phyloP scores from a whole-genome alignment of 2,329 filamentous ascomycete species.

The Tolypocladium cylindrosporum region DNA sequence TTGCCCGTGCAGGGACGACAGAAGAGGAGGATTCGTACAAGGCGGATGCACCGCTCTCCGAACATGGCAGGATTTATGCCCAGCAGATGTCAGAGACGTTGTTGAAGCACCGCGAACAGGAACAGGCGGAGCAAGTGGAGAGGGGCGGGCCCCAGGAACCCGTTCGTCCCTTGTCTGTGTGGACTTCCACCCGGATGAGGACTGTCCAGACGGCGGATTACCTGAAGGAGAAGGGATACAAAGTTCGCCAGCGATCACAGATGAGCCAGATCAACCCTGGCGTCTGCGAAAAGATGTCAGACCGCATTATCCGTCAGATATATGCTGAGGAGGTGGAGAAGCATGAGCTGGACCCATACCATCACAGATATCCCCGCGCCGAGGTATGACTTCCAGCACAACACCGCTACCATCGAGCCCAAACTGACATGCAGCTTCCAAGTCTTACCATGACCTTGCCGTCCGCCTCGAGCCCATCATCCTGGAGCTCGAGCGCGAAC shows the following conservation, averaged over 20 bases:
- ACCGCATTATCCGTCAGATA: constrained; percentile 65
- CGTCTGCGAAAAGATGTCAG: constrained; percentile 88
- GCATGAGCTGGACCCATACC: constrained; percentile 90
- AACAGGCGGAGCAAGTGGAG: constrained; percentile 59
- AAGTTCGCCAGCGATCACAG: constrained; percentile 83
- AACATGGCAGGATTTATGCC: constrained; percentile 71
- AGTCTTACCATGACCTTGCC: constrained; percentile 98
- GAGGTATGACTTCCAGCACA: constrained; percentile 46
- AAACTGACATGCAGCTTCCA: constrained; percentile 4
- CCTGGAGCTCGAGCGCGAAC: constrained; percentile 89
- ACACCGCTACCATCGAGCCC: background rate
- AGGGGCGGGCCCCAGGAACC: constrained; percentile 58
- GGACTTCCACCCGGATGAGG: constrained; percentile 86
- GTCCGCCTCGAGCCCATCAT: constrained; percentile 97
- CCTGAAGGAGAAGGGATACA: constrained; percentile 70
- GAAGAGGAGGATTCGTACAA: constrained; percentile 89
- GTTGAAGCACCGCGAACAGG: constrained; percentile 72
- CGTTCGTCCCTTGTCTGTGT: constrained; percentile 75
- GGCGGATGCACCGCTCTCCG: constrained; percentile 74
- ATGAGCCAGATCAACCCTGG: constrained; percentile 97
- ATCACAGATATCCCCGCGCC: constrained; percentile 89
- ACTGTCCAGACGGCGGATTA: constrained; percentile 84
- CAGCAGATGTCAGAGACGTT: constrained; percentile 78
- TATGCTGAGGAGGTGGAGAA: constrained; percentile 89
- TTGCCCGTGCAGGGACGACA: constrained; percentile 78